phyloP scores from a whole-genome alignment of 225 moss, liverwort and hornwort genomes.

The Marchantia polymorpha region DNA sequence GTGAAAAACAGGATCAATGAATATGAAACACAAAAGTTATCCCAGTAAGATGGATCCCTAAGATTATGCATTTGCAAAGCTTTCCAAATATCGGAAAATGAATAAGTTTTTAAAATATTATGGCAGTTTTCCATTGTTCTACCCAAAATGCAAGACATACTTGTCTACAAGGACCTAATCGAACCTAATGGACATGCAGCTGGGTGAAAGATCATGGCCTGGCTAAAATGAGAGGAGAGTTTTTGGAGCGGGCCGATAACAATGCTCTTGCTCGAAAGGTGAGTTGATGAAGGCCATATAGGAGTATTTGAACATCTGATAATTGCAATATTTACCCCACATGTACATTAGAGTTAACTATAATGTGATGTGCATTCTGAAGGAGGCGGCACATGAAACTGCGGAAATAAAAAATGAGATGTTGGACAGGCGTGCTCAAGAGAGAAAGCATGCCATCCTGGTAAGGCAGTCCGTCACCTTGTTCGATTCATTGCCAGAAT shows the following conservation, averaged over 20 bases:
- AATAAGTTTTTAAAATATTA: neutral
- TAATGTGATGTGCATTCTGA: neutral
- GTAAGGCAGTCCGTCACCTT: slow-evolving; percentile 13
- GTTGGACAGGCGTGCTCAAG: slow-evolving; percentile 24
- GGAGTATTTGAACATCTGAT: neutral
- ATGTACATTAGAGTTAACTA: neutral
- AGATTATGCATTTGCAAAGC: neutral
- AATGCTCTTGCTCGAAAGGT: slow-evolving; percentile 26
- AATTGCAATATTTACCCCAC: neutral
- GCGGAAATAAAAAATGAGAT: slow-evolving; percentile 2
- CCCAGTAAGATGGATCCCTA: slow-evolving; percentile 13
- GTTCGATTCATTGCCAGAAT: neutral
- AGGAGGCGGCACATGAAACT: slow-evolving; percentile 11
- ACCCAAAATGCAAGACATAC: neutral
- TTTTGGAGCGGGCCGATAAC: slow-evolving; percentile 32
- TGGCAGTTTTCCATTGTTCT: neutral
- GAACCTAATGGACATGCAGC: slow-evolving; percentile 15
- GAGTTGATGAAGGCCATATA: too few species aligned
- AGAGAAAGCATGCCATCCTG: slow-evolving; percentile 34
- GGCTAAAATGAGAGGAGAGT: slow-evolving; percentile 29
- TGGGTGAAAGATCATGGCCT: slow-evolving; percentile 37
- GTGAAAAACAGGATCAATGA: slow-evolving; percentile 35
- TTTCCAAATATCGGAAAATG: too few species aligned
- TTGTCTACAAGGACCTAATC: neutral
- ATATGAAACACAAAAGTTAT: slow-evolving; percentile 16